A percentile compares a stretch with the other conserved stretches of the same genome.
These are phyloP conservation scores for Termitomyces sp. DNA, from an alignment of 768 basidiomycete species.

Conservation along the genomic window DNA sequence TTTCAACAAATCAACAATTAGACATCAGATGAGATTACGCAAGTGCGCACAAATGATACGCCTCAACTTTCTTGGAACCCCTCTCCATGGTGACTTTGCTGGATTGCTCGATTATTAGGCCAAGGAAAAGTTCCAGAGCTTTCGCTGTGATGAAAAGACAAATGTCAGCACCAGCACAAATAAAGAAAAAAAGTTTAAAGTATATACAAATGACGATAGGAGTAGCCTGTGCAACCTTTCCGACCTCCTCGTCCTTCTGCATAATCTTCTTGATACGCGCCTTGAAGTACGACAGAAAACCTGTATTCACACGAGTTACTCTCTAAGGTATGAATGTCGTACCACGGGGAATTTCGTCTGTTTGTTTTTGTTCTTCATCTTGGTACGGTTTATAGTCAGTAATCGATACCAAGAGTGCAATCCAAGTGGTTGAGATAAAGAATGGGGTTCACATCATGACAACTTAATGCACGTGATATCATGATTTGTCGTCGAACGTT, in stretches of 20 bases:
- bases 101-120: slow-evolving; percentile 76
- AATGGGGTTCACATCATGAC: neutral
- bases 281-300: slow-evolving; percentile 31
- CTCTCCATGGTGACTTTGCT: slow-evolving; percentile 73
- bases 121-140: slow-evolving; percentile 89
- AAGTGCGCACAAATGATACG: slow-evolving; percentile 82
- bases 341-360: slow-evolving; percentile 90
- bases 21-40: neutral
- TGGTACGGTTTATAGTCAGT: neutral
- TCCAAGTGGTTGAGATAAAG: neutral
- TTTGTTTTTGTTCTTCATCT: slow-evolving; percentile 89
- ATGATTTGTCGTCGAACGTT: neutral
- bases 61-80: slow-evolving; percentile 85
- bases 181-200: neutral
- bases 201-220: slow-evolving; percentile 93
- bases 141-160: slow-evolving; percentile 55
- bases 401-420: neutral
- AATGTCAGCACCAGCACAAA: neutral
- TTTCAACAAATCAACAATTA: neutral
- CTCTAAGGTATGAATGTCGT: slow-evolving; percentile 21
- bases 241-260: slow-evolving; percentile 99
- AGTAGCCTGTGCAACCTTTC: slow-evolving; percentile 95
- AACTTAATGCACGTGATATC: slow-evolving; percentile 10
- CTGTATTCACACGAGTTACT: neutral
- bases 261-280: slow-evolving; percentile 99